Base-by-base conservation (phyloP, 345 rosid genomes). In the Linum tenue region DNA sequence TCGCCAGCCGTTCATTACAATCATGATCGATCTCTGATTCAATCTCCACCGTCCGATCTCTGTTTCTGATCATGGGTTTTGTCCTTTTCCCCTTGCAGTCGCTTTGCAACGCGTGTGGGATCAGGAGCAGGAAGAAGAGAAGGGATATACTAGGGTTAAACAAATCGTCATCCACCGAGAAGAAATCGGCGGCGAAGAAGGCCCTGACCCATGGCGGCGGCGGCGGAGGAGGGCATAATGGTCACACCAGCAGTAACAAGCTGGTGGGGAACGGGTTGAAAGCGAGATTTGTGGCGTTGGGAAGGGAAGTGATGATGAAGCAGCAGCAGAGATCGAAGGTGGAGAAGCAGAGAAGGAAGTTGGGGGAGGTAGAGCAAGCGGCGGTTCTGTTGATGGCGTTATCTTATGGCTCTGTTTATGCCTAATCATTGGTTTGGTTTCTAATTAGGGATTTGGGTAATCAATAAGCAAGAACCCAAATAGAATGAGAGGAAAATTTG, bases 21-120 rank as follows among this genome's bases (percentile, higher is more conserved):
- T 44, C 41, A 9, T n/a, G 64, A 17, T 59, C 60, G 51, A 5
- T 4, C 10, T 3, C 17, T 43, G 22, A 7, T 2, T 22, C 1
- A 50, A 48, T 22, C 31, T 31, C 11, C 1, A 43, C 11, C 59
- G 16, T 50, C 5, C 44, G 17, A 50, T 3, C 37, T 61, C 39
- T 16, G 71, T 55, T 22, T 2, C 16, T 62, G 70, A 62, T 50
- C 71, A 61, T 55, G 38, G 56, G 59, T 11, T n/a, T 55, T 41
- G n/a, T 36, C 38, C 22, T 1, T 55, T 51, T 56, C 9, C 1
- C 59, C 15, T 56, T 70, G 72, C 80, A 92, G 98, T 92, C 98
- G 7, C 71, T 92, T 2, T 92, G 98, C 62, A 92, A 92, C 76
- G 99, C 99, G 5, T 94, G 99, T 50, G 99, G 99, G 74, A 94